Conservation (phyloP, 257 asterid genomes). For the Galeopsis tetrahit region DNA sequence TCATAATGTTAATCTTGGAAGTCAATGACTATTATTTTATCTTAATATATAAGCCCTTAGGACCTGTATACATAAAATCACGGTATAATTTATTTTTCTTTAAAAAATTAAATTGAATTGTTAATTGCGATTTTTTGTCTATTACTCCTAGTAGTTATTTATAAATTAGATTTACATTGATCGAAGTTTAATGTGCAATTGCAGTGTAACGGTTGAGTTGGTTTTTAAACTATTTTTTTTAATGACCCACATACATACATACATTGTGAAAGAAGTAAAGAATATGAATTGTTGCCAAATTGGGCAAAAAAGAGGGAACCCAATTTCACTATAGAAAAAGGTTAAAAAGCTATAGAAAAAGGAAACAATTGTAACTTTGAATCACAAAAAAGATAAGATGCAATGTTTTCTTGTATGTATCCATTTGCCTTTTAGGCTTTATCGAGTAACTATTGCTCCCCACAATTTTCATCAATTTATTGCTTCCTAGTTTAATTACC, state of each 20-base stretch:
- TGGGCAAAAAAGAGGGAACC: conserved; percentile 17
- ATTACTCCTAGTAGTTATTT: too few relatives aligned
- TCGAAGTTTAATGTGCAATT: too few relatives aligned
- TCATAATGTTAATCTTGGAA: background rate
- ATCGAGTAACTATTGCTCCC: background rate
- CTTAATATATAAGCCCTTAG: background rate
- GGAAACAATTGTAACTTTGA: background rate
- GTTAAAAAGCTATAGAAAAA: background rate
- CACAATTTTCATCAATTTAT: too few relatives aligned
- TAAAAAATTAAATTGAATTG: too few relatives aligned
- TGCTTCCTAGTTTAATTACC: background rate
- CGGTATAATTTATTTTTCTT: too few relatives aligned
- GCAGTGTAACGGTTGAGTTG: too few relatives aligned
- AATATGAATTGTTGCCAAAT: conserved; percentile 23
- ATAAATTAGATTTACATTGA: too few relatives aligned
- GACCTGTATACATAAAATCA: background rate
- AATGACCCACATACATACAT: background rate
- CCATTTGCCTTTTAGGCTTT: background rate
- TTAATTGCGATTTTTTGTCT: too few relatives aligned
- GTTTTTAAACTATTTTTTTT: too few relatives aligned
- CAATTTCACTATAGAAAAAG: conserved; percentile 12
- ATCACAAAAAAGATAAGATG: background rate
- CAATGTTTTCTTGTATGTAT: background rate
- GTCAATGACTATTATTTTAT: background rate
- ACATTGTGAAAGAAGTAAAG: conserved; percentile 11